These are phyloP conservation scores for Aspergillus diversus DNA, from an alignment of 495 filamentous ascomycete species.

Conservation along the genomic window DNA sequence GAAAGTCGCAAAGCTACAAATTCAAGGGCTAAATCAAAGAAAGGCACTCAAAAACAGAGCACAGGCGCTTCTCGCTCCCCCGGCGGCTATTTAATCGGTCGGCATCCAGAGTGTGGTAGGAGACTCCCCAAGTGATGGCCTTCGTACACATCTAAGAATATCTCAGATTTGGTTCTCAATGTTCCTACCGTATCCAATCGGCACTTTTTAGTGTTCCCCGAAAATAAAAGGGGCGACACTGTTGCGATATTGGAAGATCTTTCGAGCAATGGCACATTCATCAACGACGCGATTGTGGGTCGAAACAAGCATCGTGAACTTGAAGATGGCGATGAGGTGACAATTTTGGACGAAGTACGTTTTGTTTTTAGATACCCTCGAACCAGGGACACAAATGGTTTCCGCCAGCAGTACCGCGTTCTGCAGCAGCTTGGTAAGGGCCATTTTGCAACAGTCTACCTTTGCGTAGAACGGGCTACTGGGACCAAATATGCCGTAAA, in stretches of 20 bases:
- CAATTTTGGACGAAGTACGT: slow-evolving; percentile 76
- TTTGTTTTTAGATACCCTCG: slow-evolving; percentile 91
- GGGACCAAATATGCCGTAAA: slow-evolving; percentile 91
- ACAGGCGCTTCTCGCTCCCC: slow-evolving; percentile 49
- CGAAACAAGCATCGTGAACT: slow-evolving; percentile 90
- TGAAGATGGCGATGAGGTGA: slow-evolving; percentile 85
- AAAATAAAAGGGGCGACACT: slow-evolving; percentile 77
- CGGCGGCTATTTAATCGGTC: slow-evolving; percentile 88
- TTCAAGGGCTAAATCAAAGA: slow-evolving; percentile 47
- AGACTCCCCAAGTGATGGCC: slow-evolving; percentile 26
- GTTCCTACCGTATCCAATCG: slow-evolving; percentile 91
- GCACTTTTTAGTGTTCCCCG: slow-evolving; percentile 87
- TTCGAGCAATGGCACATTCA: slow-evolving; percentile 94
- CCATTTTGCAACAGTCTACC: slow-evolving; percentile 93
- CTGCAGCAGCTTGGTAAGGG: slow-evolving; percentile 91
- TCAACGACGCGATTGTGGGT: slow-evolving; percentile 89
- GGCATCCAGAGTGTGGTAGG: slow-evolving; percentile 94
- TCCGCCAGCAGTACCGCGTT: slow-evolving; percentile 83
- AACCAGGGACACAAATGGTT: slow-evolving; percentile 72
- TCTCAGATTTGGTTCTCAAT: slow-evolving; percentile 74
- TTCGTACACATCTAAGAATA: slow-evolving; percentile 19
- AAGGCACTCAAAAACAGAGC: slow-evolving; percentile 26
- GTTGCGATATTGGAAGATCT: slow-evolving; percentile 89
- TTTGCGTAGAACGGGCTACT: slow-evolving; percentile 83
- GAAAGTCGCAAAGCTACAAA: slow-evolving; percentile 56